Conservation (phyloP, 306 rosid genomes). For the Sesbania bispinosa region DNA sequence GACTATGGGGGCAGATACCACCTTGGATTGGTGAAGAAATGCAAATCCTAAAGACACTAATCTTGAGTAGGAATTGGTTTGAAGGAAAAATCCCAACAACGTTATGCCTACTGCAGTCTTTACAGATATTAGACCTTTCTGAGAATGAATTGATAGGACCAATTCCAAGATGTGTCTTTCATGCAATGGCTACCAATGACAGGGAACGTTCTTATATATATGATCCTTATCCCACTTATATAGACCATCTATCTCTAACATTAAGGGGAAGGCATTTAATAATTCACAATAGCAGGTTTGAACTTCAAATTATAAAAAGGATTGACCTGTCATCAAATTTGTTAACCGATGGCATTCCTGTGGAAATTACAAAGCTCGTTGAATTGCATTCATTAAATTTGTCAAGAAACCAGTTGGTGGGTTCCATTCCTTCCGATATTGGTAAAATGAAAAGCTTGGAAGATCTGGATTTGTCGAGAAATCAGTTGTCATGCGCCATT, state of each 20-base stretch:
- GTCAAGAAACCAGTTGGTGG: constrained; percentile 17
- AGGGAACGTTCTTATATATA: no score
- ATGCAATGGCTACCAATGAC: background rate
- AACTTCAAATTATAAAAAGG: no score
- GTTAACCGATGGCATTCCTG: constrained; percentile 25
- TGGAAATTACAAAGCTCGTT: background rate
- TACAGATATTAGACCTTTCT: constrained; percentile 10
- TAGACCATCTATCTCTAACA: background rate
- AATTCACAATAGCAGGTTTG: no score
- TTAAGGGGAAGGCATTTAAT: background rate
- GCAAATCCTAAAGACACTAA: background rate
- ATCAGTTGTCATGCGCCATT: constrained; percentile 31
- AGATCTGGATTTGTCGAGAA: constrained; percentile 25
- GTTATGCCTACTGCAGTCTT: constrained; percentile 3
- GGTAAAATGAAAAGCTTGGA: background rate
- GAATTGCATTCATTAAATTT: background rate
- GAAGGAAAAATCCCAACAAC: constrained; percentile 10
- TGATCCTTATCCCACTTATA: no score
- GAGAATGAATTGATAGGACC: constrained; percentile 14
- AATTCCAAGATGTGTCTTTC: constrained; percentile 22
- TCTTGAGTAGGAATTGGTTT: background rate
- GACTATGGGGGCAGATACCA: constrained; percentile 18
- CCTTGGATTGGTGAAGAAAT: constrained; percentile 22
- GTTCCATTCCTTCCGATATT: constrained; percentile 28
- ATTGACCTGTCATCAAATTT: constrained; percentile 34